A percentile compares a stretch with the other conserved stretches of the same genome.
These are phyloP conservation scores for Penicillium decumbens DNA, from an alignment of 2,329 filamentous ascomycete species.

Conservation along the genomic window DNA sequence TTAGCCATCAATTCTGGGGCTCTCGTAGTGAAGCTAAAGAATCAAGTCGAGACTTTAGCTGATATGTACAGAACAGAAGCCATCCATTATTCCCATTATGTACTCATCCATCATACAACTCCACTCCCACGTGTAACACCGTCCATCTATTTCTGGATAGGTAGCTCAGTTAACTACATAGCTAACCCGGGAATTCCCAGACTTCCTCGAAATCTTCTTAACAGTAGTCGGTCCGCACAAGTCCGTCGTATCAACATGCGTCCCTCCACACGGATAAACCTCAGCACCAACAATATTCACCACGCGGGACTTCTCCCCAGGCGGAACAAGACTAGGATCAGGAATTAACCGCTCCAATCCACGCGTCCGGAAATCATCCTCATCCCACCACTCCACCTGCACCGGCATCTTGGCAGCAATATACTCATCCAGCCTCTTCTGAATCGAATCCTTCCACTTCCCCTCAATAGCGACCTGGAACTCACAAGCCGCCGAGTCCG, in stretches of 20 bases:
- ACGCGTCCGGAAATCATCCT: conserved; percentile 54
- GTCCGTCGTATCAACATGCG: conserved; percentile 61
- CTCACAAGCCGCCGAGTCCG: conserved; percentile 62
- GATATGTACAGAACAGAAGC: not conserved
- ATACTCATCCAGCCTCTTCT: conserved; percentile 57
- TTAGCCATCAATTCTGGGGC: no score
- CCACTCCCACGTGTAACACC: not conserved
- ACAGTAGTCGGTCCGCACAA: conserved; percentile 55
- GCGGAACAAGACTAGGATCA: conserved; percentile 41
- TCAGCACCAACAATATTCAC: conserved; percentile 66
- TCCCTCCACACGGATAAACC: conserved; percentile 70
- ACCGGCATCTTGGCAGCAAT: conserved; percentile 55
- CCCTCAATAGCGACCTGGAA: conserved; percentile 64
- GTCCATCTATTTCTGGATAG: not conserved
- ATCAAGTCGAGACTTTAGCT: not conserved
- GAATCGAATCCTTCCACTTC: conserved; percentile 59
- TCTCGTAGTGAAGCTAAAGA: not conserved
- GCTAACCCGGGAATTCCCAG: conserved; percentile 58
- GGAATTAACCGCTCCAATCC: conserved; percentile 55
- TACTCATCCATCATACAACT: no score
- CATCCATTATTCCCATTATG: not conserved
- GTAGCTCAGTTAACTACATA: conserved; percentile 31
- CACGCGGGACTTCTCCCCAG: conserved; percentile 59
- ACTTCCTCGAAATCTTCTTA: conserved; percentile 62
- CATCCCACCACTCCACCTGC: conserved; percentile 63